phyloP scores from a whole-genome alignment of 2,329 filamentous ascomycete genomes.

The Ophiostoma montium region DNA sequence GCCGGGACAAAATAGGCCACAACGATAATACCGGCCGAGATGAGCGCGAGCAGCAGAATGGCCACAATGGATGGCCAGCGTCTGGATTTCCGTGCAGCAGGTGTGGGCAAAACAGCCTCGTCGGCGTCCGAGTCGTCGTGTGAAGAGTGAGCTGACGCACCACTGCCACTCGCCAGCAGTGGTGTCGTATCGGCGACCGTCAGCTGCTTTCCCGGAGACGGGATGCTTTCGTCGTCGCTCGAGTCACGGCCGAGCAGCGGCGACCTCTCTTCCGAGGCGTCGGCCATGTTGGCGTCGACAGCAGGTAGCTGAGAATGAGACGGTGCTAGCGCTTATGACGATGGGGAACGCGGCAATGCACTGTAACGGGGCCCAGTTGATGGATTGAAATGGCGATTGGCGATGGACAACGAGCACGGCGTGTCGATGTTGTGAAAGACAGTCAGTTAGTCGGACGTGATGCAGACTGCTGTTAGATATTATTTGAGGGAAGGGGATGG shows the following conservation, averaged over 20 bases:
- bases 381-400: neutral
- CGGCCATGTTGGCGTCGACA: slow-evolving; percentile 23
- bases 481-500: too few relatives aligned
- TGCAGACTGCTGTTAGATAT: too few relatives aligned
- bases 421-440: too few relatives aligned
- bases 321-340: neutral
- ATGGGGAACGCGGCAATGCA: neutral
- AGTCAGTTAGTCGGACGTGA: neutral
- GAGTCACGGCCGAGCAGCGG: slow-evolving; percentile 26
- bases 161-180: slow-evolving; percentile 24
- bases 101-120: neutral
- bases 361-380: neutral
- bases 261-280: slow-evolving; percentile 25
- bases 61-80: slow-evolving; percentile 72
- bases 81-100: slow-evolving; percentile 22
- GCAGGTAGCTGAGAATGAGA: neutral
- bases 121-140: neutral
- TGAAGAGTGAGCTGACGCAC: neutral
- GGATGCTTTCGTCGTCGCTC: slow-evolving; percentile 3
- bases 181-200: slow-evolving; percentile 33
- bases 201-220: neutral
- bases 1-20: slow-evolving; percentile 71
- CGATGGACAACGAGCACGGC: neutral
- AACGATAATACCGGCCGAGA: slow-evolving; percentile 55
- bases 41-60: slow-evolving; percentile 47